Percentiles rank a stretch among this genome's conserved stretches.
Evolutionary conservation across 2,329 filamentous ascomycete genomes (phyloP).

Genomic region (Diaporthe australafricana): DNA sequence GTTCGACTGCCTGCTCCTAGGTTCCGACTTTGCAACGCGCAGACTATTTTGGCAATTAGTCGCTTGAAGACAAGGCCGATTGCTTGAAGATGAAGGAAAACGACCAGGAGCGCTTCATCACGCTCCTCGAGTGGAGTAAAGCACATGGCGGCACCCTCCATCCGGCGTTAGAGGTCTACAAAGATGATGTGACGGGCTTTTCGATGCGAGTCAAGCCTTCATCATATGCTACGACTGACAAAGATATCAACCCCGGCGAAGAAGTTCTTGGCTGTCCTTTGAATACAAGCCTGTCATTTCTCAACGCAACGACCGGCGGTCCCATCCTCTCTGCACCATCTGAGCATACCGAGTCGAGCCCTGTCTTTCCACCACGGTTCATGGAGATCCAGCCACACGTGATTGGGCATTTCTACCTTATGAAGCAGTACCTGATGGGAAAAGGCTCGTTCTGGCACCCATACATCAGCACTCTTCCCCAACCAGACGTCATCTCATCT

Average conservation of each 20-base stretch:
- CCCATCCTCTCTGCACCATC: constrained; percentile 39
- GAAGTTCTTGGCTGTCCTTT: constrained; percentile 64
- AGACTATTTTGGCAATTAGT: too few species aligned
- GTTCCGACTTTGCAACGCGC: too few species aligned
- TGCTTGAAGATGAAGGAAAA: constrained; percentile 42
- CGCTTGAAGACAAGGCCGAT: neutral
- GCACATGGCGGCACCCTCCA: constrained; percentile 61
- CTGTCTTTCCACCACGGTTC: constrained; percentile 61
- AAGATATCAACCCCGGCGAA: constrained; percentile 50
- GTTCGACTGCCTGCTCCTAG: too few species aligned
- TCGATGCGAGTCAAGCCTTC: constrained; percentile 62
- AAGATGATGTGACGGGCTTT: constrained; percentile 61
- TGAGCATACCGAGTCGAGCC: neutral
- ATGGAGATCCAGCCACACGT: constrained; percentile 68
- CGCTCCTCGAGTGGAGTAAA: constrained; percentile 62
- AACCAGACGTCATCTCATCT: constrained; percentile 61
- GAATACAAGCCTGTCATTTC: constrained; percentile 67
- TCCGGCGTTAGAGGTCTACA: constrained; percentile 63
- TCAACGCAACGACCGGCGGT: constrained; percentile 61
- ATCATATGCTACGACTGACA: neutral
- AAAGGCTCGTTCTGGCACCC: constrained; percentile 73
- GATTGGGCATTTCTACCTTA: constrained; percentile 74
- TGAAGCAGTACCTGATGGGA: constrained; percentile 73
- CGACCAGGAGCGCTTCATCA: constrained; percentile 43
- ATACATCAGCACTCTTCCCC: constrained; percentile 75